Evolutionary conservation across 176 grass and related monocot species (phyloP), one percentile per base, ranked within the genome.

Genomic region (Oryza glumipatula): DNA sequence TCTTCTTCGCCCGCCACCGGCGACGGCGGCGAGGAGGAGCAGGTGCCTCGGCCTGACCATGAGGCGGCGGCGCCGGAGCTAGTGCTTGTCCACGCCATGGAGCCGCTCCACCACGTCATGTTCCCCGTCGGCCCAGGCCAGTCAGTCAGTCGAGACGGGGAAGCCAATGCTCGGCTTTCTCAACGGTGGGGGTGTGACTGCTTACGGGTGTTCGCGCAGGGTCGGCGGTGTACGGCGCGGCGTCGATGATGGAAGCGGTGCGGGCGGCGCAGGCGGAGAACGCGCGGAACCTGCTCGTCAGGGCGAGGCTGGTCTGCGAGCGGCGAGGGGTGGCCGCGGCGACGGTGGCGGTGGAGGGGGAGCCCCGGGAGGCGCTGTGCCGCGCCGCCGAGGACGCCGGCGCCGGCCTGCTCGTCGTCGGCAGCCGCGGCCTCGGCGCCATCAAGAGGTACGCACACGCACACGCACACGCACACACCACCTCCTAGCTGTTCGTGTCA

Each of bases 371-470:
- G 79, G 86, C 76, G 83, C 70, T 92, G 60, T 92, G 91, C 77
- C 70, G 83, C 33, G 63, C 75, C 61, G 79, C 87, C 1, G 83
- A 76, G 30, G 80, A 87, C 79, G 80, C 82, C 58, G 79, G 76
- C 49, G 87, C 80, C 6, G 84, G 82, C 33, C 60, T 92, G 69
- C 79, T 92, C n/a, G 83, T 89, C 45, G 75, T 92, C 9, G 91
- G 91, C 72, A 89, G 84, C 77, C 87, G 85, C 66, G 83, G 87
- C 38, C 78, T 83, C 71, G 84, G 91, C 47, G 70, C 79, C 51
- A 22, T 92, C 35, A 84, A 87, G 45, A 87, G 83, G 90, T 85
- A 71, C 47, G 23, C 3, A 17, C 48, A 43, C 44, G 52, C 3
- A 4, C 28, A 28, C 28, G 28, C 39, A 41, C 39, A 36, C 35